Evolutionary conservation across 2,329 filamentous ascomycete genomes (phyloP).

Genomic region (Fusarium concolor): DNA sequence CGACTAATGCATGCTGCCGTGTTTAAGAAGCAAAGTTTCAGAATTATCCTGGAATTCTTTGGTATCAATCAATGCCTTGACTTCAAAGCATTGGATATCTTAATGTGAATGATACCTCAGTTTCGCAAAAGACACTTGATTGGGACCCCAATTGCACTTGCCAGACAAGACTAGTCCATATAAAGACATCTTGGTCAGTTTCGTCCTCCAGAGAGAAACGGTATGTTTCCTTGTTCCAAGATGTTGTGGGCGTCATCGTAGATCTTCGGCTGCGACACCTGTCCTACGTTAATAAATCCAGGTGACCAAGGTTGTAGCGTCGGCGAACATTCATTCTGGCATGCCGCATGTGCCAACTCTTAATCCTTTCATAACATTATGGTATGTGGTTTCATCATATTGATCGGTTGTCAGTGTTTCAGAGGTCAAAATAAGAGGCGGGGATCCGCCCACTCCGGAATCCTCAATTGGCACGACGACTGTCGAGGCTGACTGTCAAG

Average conservation of each 20-base stretch:
- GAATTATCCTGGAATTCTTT: constrained; percentile 9
- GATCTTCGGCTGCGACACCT: constrained; percentile 37
- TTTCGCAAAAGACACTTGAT: constrained; percentile 44
- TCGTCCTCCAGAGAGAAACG: constrained; percentile 23
- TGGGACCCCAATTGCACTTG: constrained; percentile 41
- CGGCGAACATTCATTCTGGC: constrained; percentile 6
- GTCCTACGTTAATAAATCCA: constrained; percentile 35
- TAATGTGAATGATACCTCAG: constrained; percentile 16
- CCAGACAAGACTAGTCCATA: constrained; percentile 40
- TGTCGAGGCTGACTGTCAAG: constrained; percentile 23
- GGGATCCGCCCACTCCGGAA: constrained; percentile 14
- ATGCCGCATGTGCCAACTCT: constrained; percentile 25
- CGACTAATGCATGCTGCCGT: constrained; percentile 38
- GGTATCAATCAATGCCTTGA: constrained; percentile 26
- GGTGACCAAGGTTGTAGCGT: constrained; percentile 31
- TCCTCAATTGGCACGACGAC: constrained; percentile 34
- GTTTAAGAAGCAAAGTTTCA: constrained; percentile 31
- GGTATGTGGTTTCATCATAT: constrained; percentile 15
- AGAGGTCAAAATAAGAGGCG: constrained; percentile 33
- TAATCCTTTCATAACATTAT: constrained; percentile 9
- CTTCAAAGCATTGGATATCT: constrained; percentile 18
- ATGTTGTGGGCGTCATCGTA: constrained; percentile 29
- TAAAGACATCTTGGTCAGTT: constrained; percentile 19
- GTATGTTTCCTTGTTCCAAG: constrained; percentile 24
- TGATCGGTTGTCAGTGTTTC: constrained; percentile 29